Conservation (phyloP, 129 eudicot genomes). For the Helichrysum umbraculigerum region DNA sequence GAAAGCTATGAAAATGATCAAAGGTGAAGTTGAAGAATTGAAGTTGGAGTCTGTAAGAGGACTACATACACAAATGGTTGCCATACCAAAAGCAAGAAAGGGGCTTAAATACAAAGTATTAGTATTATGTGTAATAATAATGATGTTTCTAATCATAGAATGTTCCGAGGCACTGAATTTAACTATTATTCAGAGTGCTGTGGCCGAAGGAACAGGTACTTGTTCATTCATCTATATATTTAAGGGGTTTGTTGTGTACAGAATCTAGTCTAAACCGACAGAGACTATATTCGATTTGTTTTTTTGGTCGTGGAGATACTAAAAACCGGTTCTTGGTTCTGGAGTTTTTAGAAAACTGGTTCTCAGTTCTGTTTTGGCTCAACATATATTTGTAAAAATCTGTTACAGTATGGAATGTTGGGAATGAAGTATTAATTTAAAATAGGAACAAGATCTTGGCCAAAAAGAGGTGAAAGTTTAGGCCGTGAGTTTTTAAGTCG, state of each 20-base stretch:
- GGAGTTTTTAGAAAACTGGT: neutral
- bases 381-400: too few species aligned
- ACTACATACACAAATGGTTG: neutral
- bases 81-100: neutral
- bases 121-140: neutral
- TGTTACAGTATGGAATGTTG: too few species aligned
- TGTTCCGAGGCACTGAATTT: neutral
- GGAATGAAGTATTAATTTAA: too few species aligned
- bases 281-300: neutral
- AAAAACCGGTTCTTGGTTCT: neutral
- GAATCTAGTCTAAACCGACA: neutral
- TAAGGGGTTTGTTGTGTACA: neutral
- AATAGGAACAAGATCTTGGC: too few species aligned
- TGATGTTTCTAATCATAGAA: neutral
- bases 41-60: neutral
- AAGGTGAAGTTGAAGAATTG: too few species aligned
- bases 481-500: too few species aligned
- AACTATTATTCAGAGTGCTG: neutral
- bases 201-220: conserved; percentile 5
- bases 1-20: neutral
- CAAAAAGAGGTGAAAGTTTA: too few species aligned
- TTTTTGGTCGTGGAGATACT: neutral
- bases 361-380: neutral
- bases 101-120: neutral
- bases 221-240: neutral